Percentiles rank a stretch among this genome's conserved stretches.
phyloP scores from a whole-genome alignment of 495 filamentous ascomycete species.

The Trichocladium antarcticum region DNA sequence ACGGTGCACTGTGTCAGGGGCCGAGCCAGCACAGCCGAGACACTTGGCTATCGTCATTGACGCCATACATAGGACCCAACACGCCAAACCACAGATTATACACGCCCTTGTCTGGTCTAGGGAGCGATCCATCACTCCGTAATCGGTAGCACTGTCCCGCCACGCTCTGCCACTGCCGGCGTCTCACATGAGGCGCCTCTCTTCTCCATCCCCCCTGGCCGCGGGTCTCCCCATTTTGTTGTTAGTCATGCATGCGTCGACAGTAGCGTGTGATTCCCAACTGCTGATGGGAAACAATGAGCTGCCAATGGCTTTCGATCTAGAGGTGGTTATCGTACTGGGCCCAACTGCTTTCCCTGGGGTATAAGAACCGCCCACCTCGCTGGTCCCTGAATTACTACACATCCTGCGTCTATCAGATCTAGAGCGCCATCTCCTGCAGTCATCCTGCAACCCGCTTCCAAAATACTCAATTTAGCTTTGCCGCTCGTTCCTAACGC shows the following conservation, averaged over 20 bases:
- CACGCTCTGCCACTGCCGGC: not conserved
- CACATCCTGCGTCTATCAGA: too few relatives aligned
- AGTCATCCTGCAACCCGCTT: too few relatives aligned
- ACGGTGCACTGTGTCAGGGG: not conserved
- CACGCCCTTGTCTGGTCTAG: not conserved
- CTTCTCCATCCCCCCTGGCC: not conserved
- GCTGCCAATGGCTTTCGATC: not conserved
- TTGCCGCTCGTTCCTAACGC: not conserved
- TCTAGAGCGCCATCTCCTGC: too few relatives aligned
- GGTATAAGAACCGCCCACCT: not conserved
- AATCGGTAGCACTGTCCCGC: not conserved
- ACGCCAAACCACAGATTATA: not conserved
- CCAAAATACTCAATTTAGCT: not conserved
- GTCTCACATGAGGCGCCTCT: slow-evolving; percentile 6
- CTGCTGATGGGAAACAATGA: not conserved
- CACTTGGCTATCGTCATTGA: slow-evolving; percentile 2
- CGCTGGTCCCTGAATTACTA: not conserved
- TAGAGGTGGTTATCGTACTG: not conserved
- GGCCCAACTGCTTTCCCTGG: not conserved
- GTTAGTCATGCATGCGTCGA: slow-evolving; percentile 1
- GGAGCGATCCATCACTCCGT: slow-evolving; percentile 9
- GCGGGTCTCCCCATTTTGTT: not conserved
- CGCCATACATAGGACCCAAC: not conserved
- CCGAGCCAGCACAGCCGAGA: not conserved
- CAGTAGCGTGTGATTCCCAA: slow-evolving; percentile 4